These are phyloP conservation scores for Russula sp. DNA, from an alignment of 768 basidiomycete species.

Conservation along the genomic window DNA sequence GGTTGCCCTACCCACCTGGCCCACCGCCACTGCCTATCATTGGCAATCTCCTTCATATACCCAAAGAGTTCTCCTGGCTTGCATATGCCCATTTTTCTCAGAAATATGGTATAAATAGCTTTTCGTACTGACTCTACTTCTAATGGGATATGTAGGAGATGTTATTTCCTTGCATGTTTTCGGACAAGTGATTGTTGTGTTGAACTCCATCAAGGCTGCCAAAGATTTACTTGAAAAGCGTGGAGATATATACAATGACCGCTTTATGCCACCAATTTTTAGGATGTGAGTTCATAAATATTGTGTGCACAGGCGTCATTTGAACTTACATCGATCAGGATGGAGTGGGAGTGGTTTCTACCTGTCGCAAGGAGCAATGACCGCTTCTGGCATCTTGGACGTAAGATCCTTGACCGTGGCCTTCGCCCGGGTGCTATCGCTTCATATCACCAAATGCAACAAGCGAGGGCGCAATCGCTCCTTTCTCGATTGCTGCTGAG, in stretches of 20 bases:
- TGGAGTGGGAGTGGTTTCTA: not conserved
- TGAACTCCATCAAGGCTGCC: constrained; percentile 39
- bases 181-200: constrained; percentile 40
- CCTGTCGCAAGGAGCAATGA: not conserved
- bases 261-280: not conserved
- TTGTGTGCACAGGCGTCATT: not conserved
- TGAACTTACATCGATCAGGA: not conserved
- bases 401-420: constrained; percentile 8
- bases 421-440: not conserved
- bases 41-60: constrained; percentile 1
- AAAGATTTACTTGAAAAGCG: constrained; percentile 46
- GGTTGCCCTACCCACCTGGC: constrained; percentile 8
- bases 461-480: not conserved
- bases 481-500: not conserved
- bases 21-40: constrained; percentile 2
- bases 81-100: not conserved
- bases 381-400: not conserved
- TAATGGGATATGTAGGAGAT: not conserved
- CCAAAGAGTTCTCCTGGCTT: not conserved
- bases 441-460: constrained; percentile 1
- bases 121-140: not conserved
- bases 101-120: not conserved
- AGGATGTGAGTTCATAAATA: not conserved
- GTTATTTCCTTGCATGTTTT: constrained; percentile 30
- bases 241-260: constrained; percentile 29